Evolutionary conservation across 352 stramenopile species (phyloP), one percentile per base, ranked within the genome.

Genomic region (Pythium angustatum): DNA sequence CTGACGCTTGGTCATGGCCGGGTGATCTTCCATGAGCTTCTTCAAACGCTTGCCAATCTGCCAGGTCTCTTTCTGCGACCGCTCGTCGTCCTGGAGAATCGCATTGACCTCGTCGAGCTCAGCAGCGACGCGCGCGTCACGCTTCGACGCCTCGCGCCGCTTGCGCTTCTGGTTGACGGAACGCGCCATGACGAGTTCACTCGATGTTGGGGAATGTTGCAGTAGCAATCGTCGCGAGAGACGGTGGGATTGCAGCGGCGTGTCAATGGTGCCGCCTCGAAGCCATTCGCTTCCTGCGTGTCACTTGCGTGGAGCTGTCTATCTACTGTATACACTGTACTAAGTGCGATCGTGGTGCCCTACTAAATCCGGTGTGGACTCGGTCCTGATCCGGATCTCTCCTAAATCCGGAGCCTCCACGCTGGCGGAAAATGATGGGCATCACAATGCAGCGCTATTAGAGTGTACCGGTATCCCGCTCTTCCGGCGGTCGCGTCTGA

Each of bases 31-130:
- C 61, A 94, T 76, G 47, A 93, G 68, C 61, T 78, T 82, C 69
- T 94, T 94, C 41, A 94, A 71, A 8, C 85, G 77, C 67, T 94
- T 94, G 47, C 85, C 83, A 62, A 94, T 91, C 72, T 91, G 82
- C 83, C 85, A 94, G 14, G 83, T 93, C 53, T 94, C 85, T 27
- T 72, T 72, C 59, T 76, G 69, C 30, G 69, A 76, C 14, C 56
- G 58, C 40, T 76, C 63, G 45, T 80, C 73, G 45, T 66, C 55
- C 45, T 80, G 73, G 19, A 80, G 68, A 49, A 76, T 69, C 15
- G 65, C 66, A 40, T 80, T 80, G 12, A 77, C 66, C 27, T 69
- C 60, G 22, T 72, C 51, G 44, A 80, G 73, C 57, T 72, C 71
- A 1, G 58, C 65, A 5, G 64, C 52, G 26, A 66, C 64, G 43